phyloP scores from a whole-genome alignment of 2,329 filamentous ascomycete genomes.

The Neocatenulostroma microsporum region DNA sequence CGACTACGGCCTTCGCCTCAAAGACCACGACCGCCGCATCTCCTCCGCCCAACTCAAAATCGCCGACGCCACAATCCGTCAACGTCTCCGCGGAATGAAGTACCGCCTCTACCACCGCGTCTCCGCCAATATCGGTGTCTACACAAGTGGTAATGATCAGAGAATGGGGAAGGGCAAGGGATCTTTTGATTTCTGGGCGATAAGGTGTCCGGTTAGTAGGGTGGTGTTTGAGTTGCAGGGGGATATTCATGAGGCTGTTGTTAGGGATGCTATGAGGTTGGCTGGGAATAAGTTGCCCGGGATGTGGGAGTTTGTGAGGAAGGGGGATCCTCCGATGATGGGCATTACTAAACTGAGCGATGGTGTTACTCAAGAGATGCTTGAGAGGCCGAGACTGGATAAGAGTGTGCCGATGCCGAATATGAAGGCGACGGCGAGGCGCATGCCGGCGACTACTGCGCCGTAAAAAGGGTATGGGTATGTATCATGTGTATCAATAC shows the following conservation, averaged over 20 bases:
- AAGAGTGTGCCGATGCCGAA: conserved; percentile 20
- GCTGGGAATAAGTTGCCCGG: conserved; percentile 92
- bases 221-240: conserved; percentile 90
- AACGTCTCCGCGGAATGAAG: conserved; percentile 77
- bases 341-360: conserved; percentile 82
- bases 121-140: conserved; percentile 88
- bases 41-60: conserved; percentile 78
- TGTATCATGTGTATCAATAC: too few species aligned
- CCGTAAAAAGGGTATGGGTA: too few species aligned
- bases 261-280: conserved; percentile 83
- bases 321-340: conserved; percentile 80
- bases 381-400: conserved; percentile 60
- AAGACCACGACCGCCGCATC: conserved; percentile 85
- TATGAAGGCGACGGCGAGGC: conserved; percentile 20
- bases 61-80: conserved; percentile 89
- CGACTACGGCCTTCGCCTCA: conserved; percentile 89
- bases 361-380: conserved; percentile 70
- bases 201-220: conserved; percentile 80
- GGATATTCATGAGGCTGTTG: conserved; percentile 87
- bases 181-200: conserved; percentile 93
- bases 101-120: conserved; percentile 90
- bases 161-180: conserved; percentile 99
- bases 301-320: conserved; percentile 88
- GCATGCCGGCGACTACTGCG: conserved; percentile 18
- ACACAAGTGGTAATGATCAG: conserved; percentile 89